phyloP scores from a whole-genome alignment of 73 alveolate genomes.

The Paramecium bursaria region DNA sequence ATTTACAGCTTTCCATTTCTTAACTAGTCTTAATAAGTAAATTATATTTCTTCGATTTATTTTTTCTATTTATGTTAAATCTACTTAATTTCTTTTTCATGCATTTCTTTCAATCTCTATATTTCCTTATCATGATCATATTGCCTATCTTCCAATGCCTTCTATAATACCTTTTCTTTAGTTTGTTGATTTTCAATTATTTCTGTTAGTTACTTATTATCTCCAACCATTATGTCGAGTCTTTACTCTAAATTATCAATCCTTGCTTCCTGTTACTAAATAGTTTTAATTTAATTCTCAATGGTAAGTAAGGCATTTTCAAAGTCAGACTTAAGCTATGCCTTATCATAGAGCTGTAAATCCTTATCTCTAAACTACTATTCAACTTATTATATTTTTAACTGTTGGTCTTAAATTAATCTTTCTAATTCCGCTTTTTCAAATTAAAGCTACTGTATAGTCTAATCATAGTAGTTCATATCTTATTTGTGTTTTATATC shows the following conservation, averaged over 20 bases:
- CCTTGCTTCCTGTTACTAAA: conserved; percentile 10
- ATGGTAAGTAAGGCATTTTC: neutral
- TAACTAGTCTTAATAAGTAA: neutral
- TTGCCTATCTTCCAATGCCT: conserved; percentile 15
- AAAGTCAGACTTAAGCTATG: neutral
- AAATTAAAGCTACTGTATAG: neutral
- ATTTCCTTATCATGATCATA: conserved; percentile 31
- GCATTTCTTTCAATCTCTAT: neutral
- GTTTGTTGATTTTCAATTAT: conserved; percentile 19
- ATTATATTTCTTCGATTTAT: conserved; percentile 18
- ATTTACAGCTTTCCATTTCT: neutral
- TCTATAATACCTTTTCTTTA: neutral
- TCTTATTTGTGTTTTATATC: conserved; percentile 30
- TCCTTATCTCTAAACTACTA: neutral
- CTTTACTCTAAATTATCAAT: conserved; percentile 18
- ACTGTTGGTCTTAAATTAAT: conserved; percentile 6
- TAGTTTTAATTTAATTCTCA: conserved; percentile 48
- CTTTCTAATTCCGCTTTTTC: conserved; percentile 29
- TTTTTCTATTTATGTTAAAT: neutral
- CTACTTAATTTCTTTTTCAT: conserved; percentile 5
- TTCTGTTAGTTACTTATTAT: conserved; percentile 35
- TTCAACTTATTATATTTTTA: conserved; percentile 4
- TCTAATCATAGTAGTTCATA: neutral
- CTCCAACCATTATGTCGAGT: conserved; percentile 57
- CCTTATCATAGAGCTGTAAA: neutral